phyloP scores from a whole-genome alignment of 163 green algal species.

The Chloromonas sp. region DNA sequence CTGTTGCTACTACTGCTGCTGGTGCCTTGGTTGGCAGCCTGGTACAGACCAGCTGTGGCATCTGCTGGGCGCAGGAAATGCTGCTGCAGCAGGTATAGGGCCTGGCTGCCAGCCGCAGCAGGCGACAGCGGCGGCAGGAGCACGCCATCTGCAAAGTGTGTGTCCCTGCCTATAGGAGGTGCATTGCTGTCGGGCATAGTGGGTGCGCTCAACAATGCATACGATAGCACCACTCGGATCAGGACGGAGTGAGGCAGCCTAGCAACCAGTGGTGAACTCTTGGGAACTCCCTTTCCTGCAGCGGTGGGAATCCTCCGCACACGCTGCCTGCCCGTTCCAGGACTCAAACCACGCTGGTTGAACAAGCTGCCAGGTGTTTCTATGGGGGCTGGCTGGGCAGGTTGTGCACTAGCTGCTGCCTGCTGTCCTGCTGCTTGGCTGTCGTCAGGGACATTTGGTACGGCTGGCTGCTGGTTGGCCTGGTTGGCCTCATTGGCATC shows the following conservation, averaged over 20 bases:
- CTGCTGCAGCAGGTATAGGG: not conserved
- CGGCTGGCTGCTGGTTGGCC: not conserved
- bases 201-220: not conserved
- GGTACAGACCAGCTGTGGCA: not conserved
- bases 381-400: not conserved
- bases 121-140: not conserved
- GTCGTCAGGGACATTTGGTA: not conserved
- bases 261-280: too few species aligned
- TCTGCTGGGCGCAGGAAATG: not conserved
- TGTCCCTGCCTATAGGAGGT: not conserved
- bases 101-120: not conserved
- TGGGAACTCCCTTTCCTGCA: too few species aligned
- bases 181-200: not conserved
- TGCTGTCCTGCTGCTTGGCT: not conserved
- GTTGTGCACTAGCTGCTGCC: not conserved
- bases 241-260: not conserved
- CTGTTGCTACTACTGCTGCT: not conserved
- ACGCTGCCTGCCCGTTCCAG: too few species aligned
- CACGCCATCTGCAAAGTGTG: not conserved
- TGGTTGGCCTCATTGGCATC: not conserved
- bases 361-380: too few species aligned
- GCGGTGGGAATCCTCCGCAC: too few species aligned
- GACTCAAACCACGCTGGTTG: too few species aligned
- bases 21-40: not conserved
- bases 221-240: not conserved